Evolutionary conservation across 768 basidiomycete genomes (phyloP).

Genomic region (Leccinum ochraceum): DNA sequence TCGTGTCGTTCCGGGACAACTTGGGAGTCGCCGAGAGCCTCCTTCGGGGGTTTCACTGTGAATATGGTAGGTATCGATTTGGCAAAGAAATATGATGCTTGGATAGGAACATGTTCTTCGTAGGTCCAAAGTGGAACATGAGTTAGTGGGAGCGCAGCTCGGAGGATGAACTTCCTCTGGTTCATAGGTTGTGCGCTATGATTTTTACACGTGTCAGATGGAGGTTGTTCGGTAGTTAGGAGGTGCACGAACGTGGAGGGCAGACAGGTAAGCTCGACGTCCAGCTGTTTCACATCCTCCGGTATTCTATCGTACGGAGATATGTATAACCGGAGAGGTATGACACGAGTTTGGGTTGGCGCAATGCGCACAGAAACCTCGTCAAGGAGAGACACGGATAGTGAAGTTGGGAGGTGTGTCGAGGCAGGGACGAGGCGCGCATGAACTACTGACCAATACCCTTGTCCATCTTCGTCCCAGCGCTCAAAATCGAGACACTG

Average conservation of each 20-base stretch:
- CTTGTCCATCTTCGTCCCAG: constrained; percentile 18
- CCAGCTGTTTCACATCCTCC: constrained; percentile 35
- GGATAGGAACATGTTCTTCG: constrained; percentile 46
- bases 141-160: too few species aligned
- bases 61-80: constrained; percentile 58
- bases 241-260: constrained; percentile 2
- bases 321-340: constrained; percentile 55
- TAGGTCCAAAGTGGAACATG: too few species aligned
- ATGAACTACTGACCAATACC: constrained; percentile 55
- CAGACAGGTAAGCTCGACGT: constrained; percentile 39
- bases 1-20: neutral
- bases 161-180: too few species aligned
- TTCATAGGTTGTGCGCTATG: neutral
- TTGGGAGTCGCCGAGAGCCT: constrained; percentile 25
- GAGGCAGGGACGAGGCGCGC: constrained; percentile 12
- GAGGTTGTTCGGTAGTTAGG: neutral
- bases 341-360: constrained; percentile 60
- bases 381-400: constrained; percentile 21
- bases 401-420: constrained; percentile 10
- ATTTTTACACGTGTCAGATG: neutral
- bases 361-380: constrained; percentile 42
- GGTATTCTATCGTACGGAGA: constrained; percentile 32
- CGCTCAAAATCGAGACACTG: constrained; percentile 39
- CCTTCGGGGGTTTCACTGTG: constrained; percentile 54
- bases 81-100: constrained; percentile 59